Evolutionary conservation across 1,284 basidiomycete genomes (phyloP).

Genomic region (Trichosporon sp.): DNA sequence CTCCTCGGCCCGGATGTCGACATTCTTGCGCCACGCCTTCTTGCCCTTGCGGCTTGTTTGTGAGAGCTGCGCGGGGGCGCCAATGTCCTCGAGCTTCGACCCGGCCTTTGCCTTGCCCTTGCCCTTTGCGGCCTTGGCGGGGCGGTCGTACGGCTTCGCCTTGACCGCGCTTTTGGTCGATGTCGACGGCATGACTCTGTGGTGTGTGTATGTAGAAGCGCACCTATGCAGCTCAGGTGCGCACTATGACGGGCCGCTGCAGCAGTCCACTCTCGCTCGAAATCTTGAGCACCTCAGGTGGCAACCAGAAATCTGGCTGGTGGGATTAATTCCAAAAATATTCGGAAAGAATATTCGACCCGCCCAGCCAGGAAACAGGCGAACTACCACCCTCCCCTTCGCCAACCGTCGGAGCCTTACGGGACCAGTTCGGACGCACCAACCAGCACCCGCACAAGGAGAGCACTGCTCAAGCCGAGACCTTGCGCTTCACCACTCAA

Average conservation of each 20-base stretch:
- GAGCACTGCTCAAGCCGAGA: not conserved
- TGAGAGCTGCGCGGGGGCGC: conserved; percentile 61
- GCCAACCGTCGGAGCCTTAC: not conserved
- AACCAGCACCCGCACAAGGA: not conserved
- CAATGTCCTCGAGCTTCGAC: conserved; percentile 25
- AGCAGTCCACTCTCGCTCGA: not conserved
- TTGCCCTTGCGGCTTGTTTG: conserved; percentile 83
- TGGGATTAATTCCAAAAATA: not conserved
- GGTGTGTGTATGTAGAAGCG: not conserved
- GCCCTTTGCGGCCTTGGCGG: conserved; percentile 6
- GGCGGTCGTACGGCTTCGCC: conserved; percentile 22
- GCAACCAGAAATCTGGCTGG: not conserved
- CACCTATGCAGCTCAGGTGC: not conserved
- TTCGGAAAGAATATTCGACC: not conserved
- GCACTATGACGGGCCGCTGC: not conserved
- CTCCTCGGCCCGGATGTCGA: conserved; percentile 72
- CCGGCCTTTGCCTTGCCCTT: conserved; percentile 16
- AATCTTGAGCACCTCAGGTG: not conserved
- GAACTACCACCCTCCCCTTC: not conserved
- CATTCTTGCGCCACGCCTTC: conserved; percentile 86
- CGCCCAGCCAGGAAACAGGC: not conserved
- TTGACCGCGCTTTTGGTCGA: not conserved
- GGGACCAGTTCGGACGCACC: conserved; percentile 3
- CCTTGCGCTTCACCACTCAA: not conserved
- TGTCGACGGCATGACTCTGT: not conserved